Evolutionary conservation across 495 filamentous ascomycete species (phyloP), one percentile per base, ranked within the genome.

Genomic region (Achaetomiella virescens): DNA sequence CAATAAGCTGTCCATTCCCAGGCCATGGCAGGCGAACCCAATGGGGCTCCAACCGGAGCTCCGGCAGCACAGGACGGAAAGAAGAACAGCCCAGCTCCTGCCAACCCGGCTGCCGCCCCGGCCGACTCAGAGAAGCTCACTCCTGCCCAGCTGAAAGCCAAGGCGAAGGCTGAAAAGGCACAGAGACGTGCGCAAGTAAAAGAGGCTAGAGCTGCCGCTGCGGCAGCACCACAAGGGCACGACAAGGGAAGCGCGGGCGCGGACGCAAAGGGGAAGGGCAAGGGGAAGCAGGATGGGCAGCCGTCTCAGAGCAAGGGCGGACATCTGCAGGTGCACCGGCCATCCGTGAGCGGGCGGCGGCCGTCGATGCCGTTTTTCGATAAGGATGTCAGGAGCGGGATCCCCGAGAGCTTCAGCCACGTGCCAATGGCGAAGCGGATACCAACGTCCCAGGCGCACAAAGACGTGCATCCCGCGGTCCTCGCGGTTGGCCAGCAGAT

Each of bases 401-500:
- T 77, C 43, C 75, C 75, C 22, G 83, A 87, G 41, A 83, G 91
- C 31, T 93, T 96, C 63, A 85, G 89, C 48, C 91, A 97, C 68
- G 70, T 97, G 14, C 86, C 93, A 61, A 89, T 88, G 55, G 80
- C 88, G 36, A 82, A 86, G 59, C 78, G 84, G 54, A 87, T 86
- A 50, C 84, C 82, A 7, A 74, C 91, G 27, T 84, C 84, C 2
- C 87, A 87, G 21, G 89, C 87, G 12, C 80, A 83, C 29, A 93
- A 92, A 66, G 91, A 97, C 63, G 86, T 98, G 18, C 91, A 98
- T 65, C 90, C 91, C 2, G 84, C 90, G 1, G 84, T 97, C 9
- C 71, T 96, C 54, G 83, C 88, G 0, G 72, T 97, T 21, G 93
- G 92, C 2, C 78, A 96, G 62, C 89, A 97, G 70, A 89, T 97